Percentiles rank a stretch among this genome's conserved stretches.
phyloP scores from a whole-genome alignment of 139 green algal genomes.

The Chlorella sp. region DNA sequence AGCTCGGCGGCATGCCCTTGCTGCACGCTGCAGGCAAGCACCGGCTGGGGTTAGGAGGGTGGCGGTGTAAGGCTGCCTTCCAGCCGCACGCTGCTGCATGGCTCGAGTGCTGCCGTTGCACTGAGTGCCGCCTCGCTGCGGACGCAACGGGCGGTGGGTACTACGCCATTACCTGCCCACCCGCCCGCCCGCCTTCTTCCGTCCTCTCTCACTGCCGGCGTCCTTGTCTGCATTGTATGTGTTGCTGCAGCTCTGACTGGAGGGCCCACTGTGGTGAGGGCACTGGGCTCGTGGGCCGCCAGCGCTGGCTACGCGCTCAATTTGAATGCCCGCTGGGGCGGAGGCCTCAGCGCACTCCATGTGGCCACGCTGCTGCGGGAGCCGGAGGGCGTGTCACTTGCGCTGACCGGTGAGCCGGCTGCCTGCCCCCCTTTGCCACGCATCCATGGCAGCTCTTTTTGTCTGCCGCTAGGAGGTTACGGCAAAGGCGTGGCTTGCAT shows the following conservation, averaged over 20 bases:
- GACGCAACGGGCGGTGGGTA: background rate
- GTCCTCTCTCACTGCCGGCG: background rate
- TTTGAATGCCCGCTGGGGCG: background rate
- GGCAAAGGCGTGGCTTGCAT: background rate
- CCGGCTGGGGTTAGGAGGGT: background rate
- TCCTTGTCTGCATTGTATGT: background rate
- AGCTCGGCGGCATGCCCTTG: constrained; percentile 13
- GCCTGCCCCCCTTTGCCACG: background rate
- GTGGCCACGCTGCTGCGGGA: constrained; percentile 26
- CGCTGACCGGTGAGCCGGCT: background rate
- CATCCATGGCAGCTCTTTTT: too few species aligned
- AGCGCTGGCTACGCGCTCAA: background rate
- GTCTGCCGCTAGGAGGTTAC: too few species aligned
- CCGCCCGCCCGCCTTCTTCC: background rate
- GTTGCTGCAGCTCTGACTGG: constrained; percentile 18
- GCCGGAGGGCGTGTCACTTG: background rate
- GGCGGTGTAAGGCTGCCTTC: background rate
- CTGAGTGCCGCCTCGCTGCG: background rate
- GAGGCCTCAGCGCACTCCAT: constrained; percentile 31
- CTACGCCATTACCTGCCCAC: background rate
- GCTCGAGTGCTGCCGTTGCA: background rate
- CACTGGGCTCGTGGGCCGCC: constrained; percentile 18
- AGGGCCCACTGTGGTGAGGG: background rate
- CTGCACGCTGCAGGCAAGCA: constrained; percentile 22
- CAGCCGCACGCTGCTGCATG: background rate